These are phyloP conservation scores for Ilyonectria destructans DNA, from an alignment of 2,329 filamentous ascomycete species.

Conservation along the genomic window DNA sequence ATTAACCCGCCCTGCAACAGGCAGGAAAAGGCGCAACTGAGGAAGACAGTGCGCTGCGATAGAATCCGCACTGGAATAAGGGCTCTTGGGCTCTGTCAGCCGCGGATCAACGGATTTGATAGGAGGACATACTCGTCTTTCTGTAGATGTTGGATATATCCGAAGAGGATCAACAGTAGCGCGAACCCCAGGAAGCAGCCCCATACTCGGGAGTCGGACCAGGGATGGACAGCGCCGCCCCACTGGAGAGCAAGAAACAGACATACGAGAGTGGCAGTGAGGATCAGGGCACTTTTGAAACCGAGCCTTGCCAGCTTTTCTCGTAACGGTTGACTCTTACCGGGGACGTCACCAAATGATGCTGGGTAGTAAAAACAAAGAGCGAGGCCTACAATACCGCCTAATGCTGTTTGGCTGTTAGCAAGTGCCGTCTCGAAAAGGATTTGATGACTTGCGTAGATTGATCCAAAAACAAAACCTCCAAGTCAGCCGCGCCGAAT, in stretches of 20 bases:
- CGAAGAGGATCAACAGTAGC: too few relatives aligned
- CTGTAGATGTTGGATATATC: too few relatives aligned
- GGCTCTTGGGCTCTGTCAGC: too few relatives aligned
- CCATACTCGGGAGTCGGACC: constrained; percentile 38
- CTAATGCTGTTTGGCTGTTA: background rate
- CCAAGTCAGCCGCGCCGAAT: constrained; percentile 41
- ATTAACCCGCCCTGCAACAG: constrained; percentile 44
- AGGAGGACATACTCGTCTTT: too few relatives aligned
- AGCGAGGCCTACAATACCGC: constrained; percentile 22
- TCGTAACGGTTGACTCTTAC: background rate
- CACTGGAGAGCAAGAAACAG: constrained; percentile 47
- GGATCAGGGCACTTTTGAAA: constrained; percentile 36
- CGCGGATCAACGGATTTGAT: too few relatives aligned
- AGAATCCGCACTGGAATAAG: constrained; percentile 37
- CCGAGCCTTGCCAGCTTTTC: constrained; percentile 31
- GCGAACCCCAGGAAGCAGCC: too few relatives aligned
- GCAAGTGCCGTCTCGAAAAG: too few relatives aligned
- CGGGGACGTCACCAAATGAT: constrained; percentile 27
- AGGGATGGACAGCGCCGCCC: constrained; percentile 43
- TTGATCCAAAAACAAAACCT: constrained; percentile 48
- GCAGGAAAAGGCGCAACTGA: constrained; percentile 38
- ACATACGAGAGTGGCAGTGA: constrained; percentile 31
- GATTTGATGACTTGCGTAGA: constrained; percentile 30
- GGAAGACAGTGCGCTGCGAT: constrained; percentile 33
- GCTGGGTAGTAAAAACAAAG: constrained; percentile 33